Conservation (phyloP, 179 eudicot species). For the Corrigiola litoralis region DNA sequence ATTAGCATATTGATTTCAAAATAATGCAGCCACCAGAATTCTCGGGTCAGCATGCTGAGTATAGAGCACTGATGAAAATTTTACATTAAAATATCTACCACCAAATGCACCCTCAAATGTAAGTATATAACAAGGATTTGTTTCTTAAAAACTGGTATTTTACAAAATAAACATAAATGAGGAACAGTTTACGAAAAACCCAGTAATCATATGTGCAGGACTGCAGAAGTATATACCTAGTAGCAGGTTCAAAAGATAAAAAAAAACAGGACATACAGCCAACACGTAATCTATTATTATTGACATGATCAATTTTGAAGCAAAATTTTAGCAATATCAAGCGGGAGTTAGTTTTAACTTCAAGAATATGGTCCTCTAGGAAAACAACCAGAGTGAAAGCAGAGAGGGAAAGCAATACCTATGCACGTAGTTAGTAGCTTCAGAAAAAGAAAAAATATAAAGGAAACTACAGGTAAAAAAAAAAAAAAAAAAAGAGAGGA, state of each 20-base stretch:
- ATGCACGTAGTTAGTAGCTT: no score
- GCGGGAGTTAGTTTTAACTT: neutral
- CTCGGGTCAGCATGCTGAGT: no score
- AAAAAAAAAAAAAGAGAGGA: neutral
- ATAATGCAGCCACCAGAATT: no score
- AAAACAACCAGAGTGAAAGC: constrained; percentile 4
- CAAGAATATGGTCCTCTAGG: neutral
- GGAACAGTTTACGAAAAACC: neutral
- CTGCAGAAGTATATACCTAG: no score
- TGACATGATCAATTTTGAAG: neutral
- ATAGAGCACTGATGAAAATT: no score
- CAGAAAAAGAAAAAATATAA: neutral
- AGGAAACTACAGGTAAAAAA: neutral
- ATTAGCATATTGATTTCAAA: neutral
- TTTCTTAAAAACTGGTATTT: no score
- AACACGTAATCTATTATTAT: neutral
- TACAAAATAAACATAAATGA: no score
- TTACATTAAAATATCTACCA: no score
- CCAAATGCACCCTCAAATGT: no score
- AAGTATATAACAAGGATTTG: no score
- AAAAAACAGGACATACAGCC: neutral
- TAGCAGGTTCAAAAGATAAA: constrained; percentile 1
- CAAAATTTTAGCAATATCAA: neutral
- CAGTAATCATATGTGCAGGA: neutral
- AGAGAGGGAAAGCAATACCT: neutral